Evolutionary conservation across 768 basidiomycete species (phyloP).

Genomic region (Omphalotus guepiniiformis): DNA sequence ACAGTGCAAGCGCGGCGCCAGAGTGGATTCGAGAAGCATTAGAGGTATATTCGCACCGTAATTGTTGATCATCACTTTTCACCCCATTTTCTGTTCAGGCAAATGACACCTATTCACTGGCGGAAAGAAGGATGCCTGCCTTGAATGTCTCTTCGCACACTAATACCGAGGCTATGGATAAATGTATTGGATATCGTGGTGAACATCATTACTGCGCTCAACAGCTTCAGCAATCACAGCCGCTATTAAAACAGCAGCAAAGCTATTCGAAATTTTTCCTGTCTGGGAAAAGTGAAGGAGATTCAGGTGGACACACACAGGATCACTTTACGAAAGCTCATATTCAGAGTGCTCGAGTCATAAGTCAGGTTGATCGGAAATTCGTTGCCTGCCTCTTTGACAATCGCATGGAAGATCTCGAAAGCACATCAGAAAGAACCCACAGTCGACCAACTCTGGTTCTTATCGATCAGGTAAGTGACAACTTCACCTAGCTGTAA

Average conservation of each 20-base stretch:
- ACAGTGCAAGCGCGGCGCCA: constrained; percentile 30
- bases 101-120: constrained; percentile 50
- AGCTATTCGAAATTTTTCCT: not conserved
- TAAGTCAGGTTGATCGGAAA: constrained; percentile 88
- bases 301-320: not conserved
- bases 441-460: constrained; percentile 40
- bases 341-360: constrained; percentile 52
- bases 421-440: constrained; percentile 10
- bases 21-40: constrained; percentile 64
- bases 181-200: not conserved
- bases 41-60: constrained; percentile 31
- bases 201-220: not conserved
- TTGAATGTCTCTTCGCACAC: not conserved
- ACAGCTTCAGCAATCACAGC: constrained; percentile 1
- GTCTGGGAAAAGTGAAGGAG: not conserved
- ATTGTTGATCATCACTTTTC: not conserved
- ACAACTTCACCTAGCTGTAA: not conserved
- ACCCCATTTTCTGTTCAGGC: constrained; percentile 30
- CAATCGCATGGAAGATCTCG: constrained; percentile 18
- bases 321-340: constrained; percentile 46
- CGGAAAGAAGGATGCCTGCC: constrained; percentile 25
- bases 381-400: constrained; percentile 75
- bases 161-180: not conserved
- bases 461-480: constrained; percentile 63
- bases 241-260: not conserved